phyloP scores from a whole-genome alignment of 148 eudicot genomes.

The Diospyros lotus region DNA sequence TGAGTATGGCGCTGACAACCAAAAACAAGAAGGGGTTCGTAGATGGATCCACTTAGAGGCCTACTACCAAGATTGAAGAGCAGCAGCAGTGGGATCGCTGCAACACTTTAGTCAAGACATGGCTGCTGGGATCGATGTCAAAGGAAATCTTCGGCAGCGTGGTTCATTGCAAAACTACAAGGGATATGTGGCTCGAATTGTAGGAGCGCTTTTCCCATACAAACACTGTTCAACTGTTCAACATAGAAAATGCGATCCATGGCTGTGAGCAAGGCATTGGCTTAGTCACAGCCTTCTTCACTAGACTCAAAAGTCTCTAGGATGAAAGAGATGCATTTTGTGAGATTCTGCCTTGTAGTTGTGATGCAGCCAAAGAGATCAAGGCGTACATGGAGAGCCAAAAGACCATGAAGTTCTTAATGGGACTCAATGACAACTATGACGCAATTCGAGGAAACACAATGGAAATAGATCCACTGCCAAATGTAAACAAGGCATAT shows the following conservation, averaged over 20 bases:
- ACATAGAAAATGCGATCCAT: conserved; percentile 8
- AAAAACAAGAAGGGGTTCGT: not conserved
- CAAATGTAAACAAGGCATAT: no score
- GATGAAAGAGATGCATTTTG: conserved; percentile 1
- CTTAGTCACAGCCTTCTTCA: not conserved
- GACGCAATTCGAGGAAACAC: not conserved
- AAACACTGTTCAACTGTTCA: conserved; percentile 1
- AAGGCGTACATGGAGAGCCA: not conserved
- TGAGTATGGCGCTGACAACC: not conserved
- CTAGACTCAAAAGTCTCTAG: conserved; percentile 5
- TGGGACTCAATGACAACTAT: not conserved
- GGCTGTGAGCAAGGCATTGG: not conserved
- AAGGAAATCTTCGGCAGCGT: not conserved
- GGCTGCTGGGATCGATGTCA: not conserved
- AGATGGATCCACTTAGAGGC: no score
- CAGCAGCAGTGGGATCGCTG: no score
- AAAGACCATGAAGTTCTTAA: not conserved
- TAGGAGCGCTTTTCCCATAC: not conserved
- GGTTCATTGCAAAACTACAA: not conserved
- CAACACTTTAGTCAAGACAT: no score
- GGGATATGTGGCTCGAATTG: not conserved
- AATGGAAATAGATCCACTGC: no score
- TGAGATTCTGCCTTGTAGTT: not conserved
- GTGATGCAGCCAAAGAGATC: not conserved
- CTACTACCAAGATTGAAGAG: no score